Evolutionary conservation across 2,329 filamentous ascomycete genomes (phyloP).

Genomic region (Talaromyces sp.): DNA sequence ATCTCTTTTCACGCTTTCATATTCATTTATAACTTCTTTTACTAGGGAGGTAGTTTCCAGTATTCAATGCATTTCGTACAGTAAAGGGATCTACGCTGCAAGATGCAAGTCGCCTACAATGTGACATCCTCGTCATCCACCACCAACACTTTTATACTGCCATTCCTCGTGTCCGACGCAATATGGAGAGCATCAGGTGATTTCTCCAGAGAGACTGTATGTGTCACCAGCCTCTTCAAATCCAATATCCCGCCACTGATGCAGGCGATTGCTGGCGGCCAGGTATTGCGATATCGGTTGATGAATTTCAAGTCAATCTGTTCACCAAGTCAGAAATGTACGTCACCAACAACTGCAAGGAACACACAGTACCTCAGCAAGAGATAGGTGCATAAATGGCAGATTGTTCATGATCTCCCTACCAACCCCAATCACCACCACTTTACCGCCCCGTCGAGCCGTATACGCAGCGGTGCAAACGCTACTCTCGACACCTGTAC

Average conservation of each 20-base stretch:
- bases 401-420: constrained; percentile 58
- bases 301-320: constrained; percentile 65
- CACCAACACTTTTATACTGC: constrained; percentile 58
- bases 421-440: constrained; percentile 63
- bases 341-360: neutral
- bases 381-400: constrained; percentile 61
- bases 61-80: neutral
- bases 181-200: constrained; percentile 55
- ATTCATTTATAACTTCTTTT: neutral
- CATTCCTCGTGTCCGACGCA: constrained; percentile 47
- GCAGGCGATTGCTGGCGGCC: constrained; percentile 60
- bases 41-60: too few relatives aligned
- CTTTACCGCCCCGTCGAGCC: constrained; percentile 52
- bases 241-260: constrained; percentile 56
- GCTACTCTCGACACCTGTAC: constrained; percentile 61
- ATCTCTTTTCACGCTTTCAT: neutral
- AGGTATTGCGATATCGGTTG: constrained; percentile 65
- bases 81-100: neutral
- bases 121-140: constrained; percentile 42
- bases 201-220: constrained; percentile 58
- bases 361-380: constrained; percentile 44
- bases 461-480: constrained; percentile 55
- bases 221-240: constrained; percentile 58
- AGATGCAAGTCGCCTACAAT: neutral
- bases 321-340: neutral